Base-by-base conservation (phyloP, 1,284 basidiomycete genomes). In the Naganishia sp. region DNA sequence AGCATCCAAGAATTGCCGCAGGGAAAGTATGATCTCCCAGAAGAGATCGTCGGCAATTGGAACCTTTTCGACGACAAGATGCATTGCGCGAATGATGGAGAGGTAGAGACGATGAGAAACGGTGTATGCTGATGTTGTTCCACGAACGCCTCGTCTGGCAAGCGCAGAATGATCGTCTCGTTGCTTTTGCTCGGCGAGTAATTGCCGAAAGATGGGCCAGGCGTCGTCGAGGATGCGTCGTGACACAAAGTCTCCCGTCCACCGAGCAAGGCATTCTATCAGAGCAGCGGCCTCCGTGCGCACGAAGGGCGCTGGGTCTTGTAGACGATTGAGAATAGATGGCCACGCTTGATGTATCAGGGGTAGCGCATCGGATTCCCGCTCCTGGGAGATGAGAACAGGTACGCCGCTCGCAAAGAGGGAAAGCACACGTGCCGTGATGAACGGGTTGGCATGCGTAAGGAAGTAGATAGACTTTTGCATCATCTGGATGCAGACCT, bases 301-400 rank as follows among this genome's bases (percentile, higher is more conserved):
- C 42, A 96, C 91, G 72, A 86, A 92, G 1, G 86, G 82, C 74
- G 91, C 86, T 0, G 82, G 57, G 74, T 94, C 90, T 23, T 80
- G 77, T 13, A 96, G 81, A 7, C 94, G 85, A 71, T 92, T 91
- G 56, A 96, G 80, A 70, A 97, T 86, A 77, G 88, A 89, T 18
- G 90, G 90, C 94, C 94, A 97, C 0, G 90, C 88, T 33, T 84
- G 83, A 77, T 96, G 89, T 55, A 96, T 86, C 10, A 89, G 84
- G 0, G 92, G 89, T 50, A 96, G 83, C 18, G 95, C 83, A 21
- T 88, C 85, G 11, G 86, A 85, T 70, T 88, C 86, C 0, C 79
- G 73, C 25, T 74, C 74, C 2, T 74, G 72, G 2, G 73, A 67
- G 0, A 88, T 85, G 23, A 96, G 83, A 10, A 93, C 86, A 0